Evolutionary conservation across 768 basidiomycete species (phyloP), one percentile per base, ranked within the genome.

Genomic region (Amanita pallidorosea): DNA sequence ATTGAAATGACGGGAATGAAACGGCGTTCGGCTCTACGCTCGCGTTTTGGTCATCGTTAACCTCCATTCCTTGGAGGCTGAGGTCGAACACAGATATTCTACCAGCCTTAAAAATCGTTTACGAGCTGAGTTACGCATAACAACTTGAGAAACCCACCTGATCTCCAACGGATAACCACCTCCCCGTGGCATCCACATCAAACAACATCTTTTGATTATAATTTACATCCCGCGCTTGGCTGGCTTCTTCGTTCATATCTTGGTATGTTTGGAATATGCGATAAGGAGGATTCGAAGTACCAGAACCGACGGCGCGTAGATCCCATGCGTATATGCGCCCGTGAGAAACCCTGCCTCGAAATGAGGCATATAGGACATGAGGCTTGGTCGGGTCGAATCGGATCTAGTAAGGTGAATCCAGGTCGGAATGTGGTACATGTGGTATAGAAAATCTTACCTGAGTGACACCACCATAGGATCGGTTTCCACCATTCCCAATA

Each of bases 291-390:
- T 42, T 34, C 6, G 49, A 51, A 15, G 56, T 18, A 46, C 67
- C 63, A 27, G 74, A 58, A 62, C 84, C 74, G 9, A n/a, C 43
- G 2, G 75, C 69, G 0, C 92, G 77, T 5, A 92, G 62, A 61
- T 96, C 94, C 85, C 88, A 96, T 49, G 77, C 71, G 59, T 82
- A 84, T 20, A 95, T 72, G 3, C 60, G 59, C 13, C 50, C 42
- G 17, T 45, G 42, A 33, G 50, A 43, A 5, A 70, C 70, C n/a
- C 70, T 70, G 11, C 85, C 73, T 5, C 94, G 76, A 56, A 88
- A 93, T 0, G 88, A 74, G 0, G 86, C 85, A 54, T 88, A 95
- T 23, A 97, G 63, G 1, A 88, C 65, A 52, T 88, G 76, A 0
- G 88, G 85, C 38, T 69, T 66, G 17, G 67, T 66, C 0, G 88